phyloP scores from a whole-genome alignment of 2,329 filamentous ascomycete genomes.

The Tricladium varicosporioides region DNA sequence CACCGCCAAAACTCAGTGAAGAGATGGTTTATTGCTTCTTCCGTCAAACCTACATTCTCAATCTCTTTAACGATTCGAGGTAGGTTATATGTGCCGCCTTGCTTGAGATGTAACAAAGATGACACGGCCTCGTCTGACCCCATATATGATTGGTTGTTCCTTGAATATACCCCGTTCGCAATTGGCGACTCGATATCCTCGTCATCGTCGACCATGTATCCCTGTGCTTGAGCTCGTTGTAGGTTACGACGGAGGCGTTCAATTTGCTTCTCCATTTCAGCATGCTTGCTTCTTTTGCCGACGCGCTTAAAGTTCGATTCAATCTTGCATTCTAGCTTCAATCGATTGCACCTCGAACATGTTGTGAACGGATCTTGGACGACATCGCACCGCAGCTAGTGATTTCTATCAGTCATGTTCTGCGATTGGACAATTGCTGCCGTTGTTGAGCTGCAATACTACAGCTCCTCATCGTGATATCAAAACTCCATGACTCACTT shows the following conservation, averaged over 20 bases:
- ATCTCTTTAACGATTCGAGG: constrained; percentile 40
- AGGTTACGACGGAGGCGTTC: constrained; percentile 64
- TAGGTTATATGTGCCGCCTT: constrained; percentile 52
- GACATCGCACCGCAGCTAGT: constrained; percentile 78
- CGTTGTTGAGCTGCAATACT: constrained; percentile 8
- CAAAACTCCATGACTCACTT: constrained; percentile 53
- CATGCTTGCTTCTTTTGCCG: constrained; percentile 78
- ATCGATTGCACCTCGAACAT: constrained; percentile 74
- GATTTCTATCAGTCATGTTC: constrained; percentile 14
- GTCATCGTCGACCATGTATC: constrained; percentile 53
- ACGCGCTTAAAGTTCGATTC: constrained; percentile 85
- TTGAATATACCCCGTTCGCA: constrained; percentile 54
- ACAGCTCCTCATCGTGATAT: not conserved
- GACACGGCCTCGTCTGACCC: constrained; percentile 68
- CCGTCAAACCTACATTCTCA: constrained; percentile 62
- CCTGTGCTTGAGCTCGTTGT: constrained; percentile 57
- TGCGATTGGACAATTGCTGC: not conserved
- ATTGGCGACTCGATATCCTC: constrained; percentile 58
- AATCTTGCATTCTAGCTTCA: constrained; percentile 81
- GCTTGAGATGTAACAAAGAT: constrained; percentile 63
- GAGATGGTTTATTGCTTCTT: constrained; percentile 60
- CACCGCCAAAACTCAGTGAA: constrained; percentile 73
- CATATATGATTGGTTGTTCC: constrained; percentile 61
- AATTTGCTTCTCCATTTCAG: constrained; percentile 84
- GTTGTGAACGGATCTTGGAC: constrained; percentile 75